Evolutionary conservation across 352 stramenopile genomes (phyloP), one percentile per base, ranked within the genome.

Genomic region (Elongisporangium undulatum): DNA sequence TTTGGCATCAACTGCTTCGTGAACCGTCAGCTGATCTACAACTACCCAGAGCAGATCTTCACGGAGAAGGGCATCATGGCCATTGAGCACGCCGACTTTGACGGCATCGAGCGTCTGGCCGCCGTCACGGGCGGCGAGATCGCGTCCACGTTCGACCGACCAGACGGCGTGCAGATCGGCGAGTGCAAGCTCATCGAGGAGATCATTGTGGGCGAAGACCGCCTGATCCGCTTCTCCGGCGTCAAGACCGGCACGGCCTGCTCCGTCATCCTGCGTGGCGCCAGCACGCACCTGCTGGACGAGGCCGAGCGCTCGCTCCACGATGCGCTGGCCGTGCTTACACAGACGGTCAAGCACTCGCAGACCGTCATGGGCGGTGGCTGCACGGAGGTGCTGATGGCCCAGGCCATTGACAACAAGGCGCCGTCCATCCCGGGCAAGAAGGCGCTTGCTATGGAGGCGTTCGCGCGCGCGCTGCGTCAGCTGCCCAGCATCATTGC

Each of bases 11-110:
- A 99, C 84, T 98, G 98, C 58, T 99, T 99, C 77, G 97, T 99
- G 65, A 99, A 99, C 77, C 86, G 97, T 51, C 97, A 99, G 79
- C 82, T 99, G 52, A 99, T 99, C 76, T 99, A 99, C 88, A 99
- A 99, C 72, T 99, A 98, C 75, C 97, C 98, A 0, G 97, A 99
- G 75, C 87, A 97, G 58, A 96, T 99, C 62, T 99, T 99, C 71
- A 97, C 97, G 16, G 92, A 99, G 51, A 92, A 95, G 58, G 96
- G 96, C n/a, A 94, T 99, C 56, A 99, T 99, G 92, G 94, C 94
- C 34, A 99, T 99, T 68, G 98, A 99, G 77, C 98, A 99, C 84
- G 97, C 97, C 20, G 98, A 99, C 77, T 99, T 99, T 80, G 98
- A 99, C 66, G 98, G 97, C 49, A 97, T 99, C 58, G 97, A 99